phyloP scores from a whole-genome alignment of 139 green algal species.

The Chlorella sorokiniana region DNA sequence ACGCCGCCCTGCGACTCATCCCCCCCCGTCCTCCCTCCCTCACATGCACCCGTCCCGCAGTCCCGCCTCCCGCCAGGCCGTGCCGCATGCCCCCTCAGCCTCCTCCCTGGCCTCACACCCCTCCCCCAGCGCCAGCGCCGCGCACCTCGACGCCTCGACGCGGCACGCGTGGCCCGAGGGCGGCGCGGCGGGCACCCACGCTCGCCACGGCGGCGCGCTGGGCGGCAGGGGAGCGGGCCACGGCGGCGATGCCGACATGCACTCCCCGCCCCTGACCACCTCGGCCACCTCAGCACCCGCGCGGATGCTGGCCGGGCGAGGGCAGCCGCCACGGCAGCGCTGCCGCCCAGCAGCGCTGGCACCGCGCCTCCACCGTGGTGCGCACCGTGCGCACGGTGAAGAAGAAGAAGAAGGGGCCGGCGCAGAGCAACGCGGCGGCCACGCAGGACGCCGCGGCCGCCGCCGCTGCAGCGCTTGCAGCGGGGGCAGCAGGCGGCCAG shows the following conservation, averaged over 20 bases:
- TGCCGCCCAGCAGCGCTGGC: background rate
- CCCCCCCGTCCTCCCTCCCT: background rate
- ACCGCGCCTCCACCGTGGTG: slow-evolving; percentile 7
- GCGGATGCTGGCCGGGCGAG: no score
- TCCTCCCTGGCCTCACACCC: background rate
- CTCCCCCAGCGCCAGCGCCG: background rate
- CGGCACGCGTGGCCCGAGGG: background rate
- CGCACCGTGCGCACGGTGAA: background rate
- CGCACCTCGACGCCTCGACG: background rate
- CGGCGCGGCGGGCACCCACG: no score
- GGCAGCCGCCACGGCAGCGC: background rate
- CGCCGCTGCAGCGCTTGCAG: background rate
- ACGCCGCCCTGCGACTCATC: no score
- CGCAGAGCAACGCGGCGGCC: background rate
- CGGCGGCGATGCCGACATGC: no score
- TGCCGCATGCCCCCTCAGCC: background rate
- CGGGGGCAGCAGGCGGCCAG: background rate
- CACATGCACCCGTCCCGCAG: background rate
- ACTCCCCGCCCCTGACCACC: no score
- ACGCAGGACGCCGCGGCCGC: background rate
- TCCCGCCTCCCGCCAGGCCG: background rate
- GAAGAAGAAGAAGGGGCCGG: background rate
- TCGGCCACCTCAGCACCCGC: no score
- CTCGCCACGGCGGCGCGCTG: no score
- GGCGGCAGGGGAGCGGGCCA: no score